These are phyloP conservation scores for Arachis monticola DNA, from an alignment of 331 rosid genomes.

Conservation along the genomic window DNA sequence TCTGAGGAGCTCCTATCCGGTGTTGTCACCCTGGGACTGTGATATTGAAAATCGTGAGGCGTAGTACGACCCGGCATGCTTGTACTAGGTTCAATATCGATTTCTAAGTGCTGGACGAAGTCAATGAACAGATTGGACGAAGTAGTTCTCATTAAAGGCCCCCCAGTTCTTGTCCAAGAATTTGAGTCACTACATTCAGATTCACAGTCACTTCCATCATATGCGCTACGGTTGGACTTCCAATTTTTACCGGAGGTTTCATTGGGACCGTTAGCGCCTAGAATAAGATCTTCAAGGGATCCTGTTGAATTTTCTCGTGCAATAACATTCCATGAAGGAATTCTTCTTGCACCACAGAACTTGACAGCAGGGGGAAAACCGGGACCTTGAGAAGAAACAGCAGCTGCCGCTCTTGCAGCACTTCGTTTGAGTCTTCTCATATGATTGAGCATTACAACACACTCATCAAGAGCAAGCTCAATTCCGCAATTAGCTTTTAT, in stretches of 20 bases:
- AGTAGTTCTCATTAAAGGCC: constrained; percentile 93
- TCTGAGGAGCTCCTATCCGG: constrained; percentile 62
- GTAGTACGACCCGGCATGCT: constrained; percentile 49
- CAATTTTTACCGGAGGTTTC: constrained; percentile 45
- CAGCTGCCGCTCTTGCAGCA: constrained; percentile 71
- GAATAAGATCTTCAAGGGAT: constrained; percentile 70
- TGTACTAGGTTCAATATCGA: constrained; percentile 59
- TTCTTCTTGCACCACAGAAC: constrained; percentile 82
- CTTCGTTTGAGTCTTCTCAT: not conserved
- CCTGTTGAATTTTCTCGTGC: constrained; percentile 94
- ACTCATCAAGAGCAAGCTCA: constrained; percentile 92
- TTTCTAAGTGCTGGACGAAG: constrained; percentile 77
- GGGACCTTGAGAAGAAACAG: constrained; percentile 48
- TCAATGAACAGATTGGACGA: constrained; percentile 78
- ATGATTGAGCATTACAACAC: constrained; percentile 76
- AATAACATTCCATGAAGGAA: constrained; percentile 95
- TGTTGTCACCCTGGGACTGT: constrained; percentile 56
- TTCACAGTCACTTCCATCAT: constrained; percentile 87
- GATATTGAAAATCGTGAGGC: constrained; percentile 46
- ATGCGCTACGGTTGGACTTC: constrained; percentile 50
- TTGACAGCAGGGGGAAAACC: constrained; percentile 50
- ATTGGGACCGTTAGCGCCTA: constrained; percentile 46
- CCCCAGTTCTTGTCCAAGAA: constrained; percentile 95
- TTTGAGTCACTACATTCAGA: constrained; percentile 66
- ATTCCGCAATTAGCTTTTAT: constrained; percentile 93